Conservation (phyloP, 192 early-diverging fungal species). For the Coemansia pectinata region DNA sequence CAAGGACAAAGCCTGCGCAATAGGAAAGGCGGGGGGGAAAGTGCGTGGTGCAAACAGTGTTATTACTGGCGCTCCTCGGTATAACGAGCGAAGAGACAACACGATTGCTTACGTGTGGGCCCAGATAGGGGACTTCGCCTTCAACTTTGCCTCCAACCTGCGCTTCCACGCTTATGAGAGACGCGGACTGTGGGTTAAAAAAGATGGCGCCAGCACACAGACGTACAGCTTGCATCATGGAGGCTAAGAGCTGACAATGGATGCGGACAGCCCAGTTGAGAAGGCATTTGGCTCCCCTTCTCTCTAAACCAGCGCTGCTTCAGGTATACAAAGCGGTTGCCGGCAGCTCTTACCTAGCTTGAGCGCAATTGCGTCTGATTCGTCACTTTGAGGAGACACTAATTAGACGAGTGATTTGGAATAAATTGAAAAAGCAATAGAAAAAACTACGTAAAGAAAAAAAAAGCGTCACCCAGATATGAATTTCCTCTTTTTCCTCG, state of each 20-base stretch:
- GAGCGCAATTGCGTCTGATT: constrained; percentile 1
- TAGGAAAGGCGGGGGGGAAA: neutral
- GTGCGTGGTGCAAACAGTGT: neutral
- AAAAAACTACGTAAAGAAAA: neutral
- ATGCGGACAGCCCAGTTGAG: neutral
- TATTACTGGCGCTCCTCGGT: neutral
- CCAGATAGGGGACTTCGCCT: neutral
- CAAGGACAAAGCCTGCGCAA: neutral
- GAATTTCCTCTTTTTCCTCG: neutral
- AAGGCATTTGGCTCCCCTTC: neutral
- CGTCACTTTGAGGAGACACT: neutral
- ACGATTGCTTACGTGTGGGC: neutral
- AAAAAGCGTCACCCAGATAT: neutral
- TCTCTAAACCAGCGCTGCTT: neutral
- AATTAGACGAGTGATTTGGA: neutral
- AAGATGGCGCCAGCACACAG: neutral
- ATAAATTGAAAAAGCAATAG: constrained; percentile 4
- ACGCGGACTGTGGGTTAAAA: neutral
- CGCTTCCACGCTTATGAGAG: neutral
- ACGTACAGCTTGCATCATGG: neutral
- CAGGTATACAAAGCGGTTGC: neutral
- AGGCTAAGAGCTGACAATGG: neutral
- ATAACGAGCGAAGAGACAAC: neutral
- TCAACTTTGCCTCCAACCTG: neutral
- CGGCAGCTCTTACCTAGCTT: neutral